Evolutionary conservation across 768 basidiomycete genomes (phyloP).

Genomic region (Termitomyces sp.): DNA sequence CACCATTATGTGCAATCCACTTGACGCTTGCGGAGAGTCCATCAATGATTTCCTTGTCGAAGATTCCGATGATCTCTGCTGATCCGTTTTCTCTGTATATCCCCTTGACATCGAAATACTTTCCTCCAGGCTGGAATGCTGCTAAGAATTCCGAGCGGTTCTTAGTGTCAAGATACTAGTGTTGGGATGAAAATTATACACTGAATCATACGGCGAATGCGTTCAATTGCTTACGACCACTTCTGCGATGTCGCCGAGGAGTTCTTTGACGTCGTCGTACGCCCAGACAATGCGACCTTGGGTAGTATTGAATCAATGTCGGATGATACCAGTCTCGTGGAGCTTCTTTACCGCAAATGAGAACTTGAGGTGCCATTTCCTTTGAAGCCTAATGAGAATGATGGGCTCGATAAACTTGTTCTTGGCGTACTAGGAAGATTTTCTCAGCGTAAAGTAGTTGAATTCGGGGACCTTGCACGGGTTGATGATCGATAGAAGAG

Average conservation of each 20-base stretch:
- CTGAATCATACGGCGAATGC: background rate
- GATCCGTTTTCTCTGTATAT: constrained; percentile 79
- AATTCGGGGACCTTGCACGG: background rate
- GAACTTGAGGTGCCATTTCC: constrained; percentile 22
- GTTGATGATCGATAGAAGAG: constrained; percentile 1
- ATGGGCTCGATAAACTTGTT: background rate
- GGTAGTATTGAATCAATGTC: background rate
- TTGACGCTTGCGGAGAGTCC: constrained; percentile 62
- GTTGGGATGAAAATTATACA: background rate
- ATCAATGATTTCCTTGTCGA: constrained; percentile 73
- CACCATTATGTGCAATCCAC: constrained; percentile 91
- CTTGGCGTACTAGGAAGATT: background rate
- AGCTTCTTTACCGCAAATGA: constrained; percentile 19
- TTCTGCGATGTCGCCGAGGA: constrained; percentile 66
- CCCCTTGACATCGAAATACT: constrained; percentile 66
- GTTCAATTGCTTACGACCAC: constrained; percentile 56
- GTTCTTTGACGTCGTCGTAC: constrained; percentile 58
- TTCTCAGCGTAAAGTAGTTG: background rate
- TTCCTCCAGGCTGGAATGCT: constrained; percentile 57
- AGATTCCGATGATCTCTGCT: constrained; percentile 59
- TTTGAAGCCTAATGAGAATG: background rate
- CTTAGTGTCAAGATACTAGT: constrained; percentile 47
- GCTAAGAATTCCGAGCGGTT: constrained; percentile 65
- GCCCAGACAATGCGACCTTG: constrained; percentile 78
- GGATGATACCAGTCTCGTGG: background rate